These are phyloP conservation scores for Paramecium octaurelia DNA, from an alignment of 73 alveolate species.

Conservation along the genomic window DNA sequence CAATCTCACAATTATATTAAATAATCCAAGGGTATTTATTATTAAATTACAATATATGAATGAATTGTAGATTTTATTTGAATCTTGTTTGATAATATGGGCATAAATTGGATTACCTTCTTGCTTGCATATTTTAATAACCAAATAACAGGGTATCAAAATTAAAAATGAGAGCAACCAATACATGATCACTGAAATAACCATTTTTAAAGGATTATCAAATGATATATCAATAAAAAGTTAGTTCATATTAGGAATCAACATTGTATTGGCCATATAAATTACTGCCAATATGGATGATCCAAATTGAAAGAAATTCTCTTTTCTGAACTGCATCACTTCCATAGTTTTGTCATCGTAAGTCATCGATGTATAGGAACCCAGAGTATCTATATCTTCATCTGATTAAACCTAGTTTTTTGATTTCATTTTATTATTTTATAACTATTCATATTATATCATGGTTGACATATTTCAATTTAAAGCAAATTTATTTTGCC, in stretches of 20 bases:
- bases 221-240: not conserved
- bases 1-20: not conserved
- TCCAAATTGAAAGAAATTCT: not conserved
- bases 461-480: not conserved
- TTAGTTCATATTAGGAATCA: slow-evolving; percentile 40
- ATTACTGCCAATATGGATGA: slow-evolving; percentile 8
- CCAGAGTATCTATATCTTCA: not conserved
- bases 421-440: not conserved
- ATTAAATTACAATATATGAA: slow-evolving; percentile 43
- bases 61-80: not conserved
- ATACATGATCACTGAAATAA: not conserved
- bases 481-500: slow-evolving; percentile 17
- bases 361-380: not conserved
- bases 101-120: slow-evolving; percentile 36
- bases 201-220: not conserved
- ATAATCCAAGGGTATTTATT: slow-evolving; percentile 31
- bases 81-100: not conserved
- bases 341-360: not conserved
- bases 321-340: not conserved
- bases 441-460: not conserved
- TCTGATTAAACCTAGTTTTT: not conserved
- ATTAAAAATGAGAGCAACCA: not conserved
- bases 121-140: not conserved
- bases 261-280: slow-evolving; percentile 46
- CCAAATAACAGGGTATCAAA: slow-evolving; percentile 43